Base-by-base conservation (phyloP, 2,329 filamentous ascomycete species). In the Nemania diffusa region DNA sequence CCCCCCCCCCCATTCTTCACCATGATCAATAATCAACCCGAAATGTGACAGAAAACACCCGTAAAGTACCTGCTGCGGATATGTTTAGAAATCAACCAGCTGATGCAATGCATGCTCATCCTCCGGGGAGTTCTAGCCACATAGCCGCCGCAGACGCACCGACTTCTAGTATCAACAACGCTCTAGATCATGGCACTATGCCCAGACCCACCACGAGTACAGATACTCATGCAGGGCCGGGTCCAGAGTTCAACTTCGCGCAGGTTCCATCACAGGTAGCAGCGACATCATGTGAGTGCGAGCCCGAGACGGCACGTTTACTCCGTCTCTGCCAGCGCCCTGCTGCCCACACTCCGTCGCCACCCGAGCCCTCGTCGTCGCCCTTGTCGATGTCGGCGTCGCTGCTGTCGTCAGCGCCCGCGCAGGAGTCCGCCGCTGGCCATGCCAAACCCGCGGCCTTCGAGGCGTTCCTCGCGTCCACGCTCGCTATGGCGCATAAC, bases 401-500 rank as follows among this genome's bases (percentile, higher is more conserved):
- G 29, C 15, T 27, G 24, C 4, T 22, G n/a, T 22, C 57, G 44
- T 44, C 59, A 15, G 37, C 58, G 8, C 13, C 48, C 13, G 7
- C 9, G 9, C 34, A 40, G 11, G 34, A 40, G 8, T 3, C 34
- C 8, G 34, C 34, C 11, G 34, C 34, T 13, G 34, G 11, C 5
- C 34, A 13, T 8, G 34, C 34, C 34, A 40, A 40, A 40, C 34
- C 34, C 34, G 34, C 34, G 9, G 34, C 34, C 34, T 40, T 40
- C 15, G 34, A 40, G 34, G 9, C 34, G 15, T 40, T 40, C 34
- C 34, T 40, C 5, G 9, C 34, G 3, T 40, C 34, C 11, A 40
- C 57, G 29, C 57, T 71, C 20, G 46, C 57, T 2, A 56, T 32
- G 8, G 62, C 61, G 11, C 62, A 58, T 11, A 52, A 37, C 29